Conservation (phyloP, 2,329 filamentous ascomycete genomes). For the Colletotrichum liaoningense region DNA sequence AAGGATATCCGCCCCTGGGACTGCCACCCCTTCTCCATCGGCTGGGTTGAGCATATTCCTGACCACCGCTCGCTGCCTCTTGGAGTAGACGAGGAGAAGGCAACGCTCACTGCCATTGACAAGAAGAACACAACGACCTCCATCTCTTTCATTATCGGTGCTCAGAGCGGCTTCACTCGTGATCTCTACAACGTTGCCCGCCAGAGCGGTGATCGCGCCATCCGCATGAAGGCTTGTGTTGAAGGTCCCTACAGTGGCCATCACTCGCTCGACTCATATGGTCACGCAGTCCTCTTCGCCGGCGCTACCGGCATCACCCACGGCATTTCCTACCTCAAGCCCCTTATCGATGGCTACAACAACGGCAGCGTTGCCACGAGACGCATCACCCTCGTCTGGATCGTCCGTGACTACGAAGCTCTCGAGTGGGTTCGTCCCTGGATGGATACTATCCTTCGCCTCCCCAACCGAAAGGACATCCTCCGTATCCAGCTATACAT, state of each 20-base stretch:
- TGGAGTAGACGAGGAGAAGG: conserved; percentile 48
- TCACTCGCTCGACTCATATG: conserved; percentile 90
- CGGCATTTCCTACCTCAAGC: conserved; percentile 87
- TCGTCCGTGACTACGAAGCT: conserved; percentile 88
- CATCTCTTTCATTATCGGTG: conserved; percentile 87
- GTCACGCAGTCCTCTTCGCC: conserved; percentile 89
- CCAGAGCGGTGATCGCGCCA: conserved; percentile 59
- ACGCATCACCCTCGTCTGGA: conserved; percentile 87
- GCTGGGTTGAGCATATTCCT: conserved; percentile 73
- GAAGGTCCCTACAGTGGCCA: conserved; percentile 92
- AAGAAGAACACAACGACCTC: conserved; percentile 60
- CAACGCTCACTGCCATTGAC: conserved; percentile 48
- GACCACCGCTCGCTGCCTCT: conserved; percentile 48
- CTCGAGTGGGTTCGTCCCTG: conserved; percentile 94
- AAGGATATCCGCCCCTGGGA: conserved; percentile 75
- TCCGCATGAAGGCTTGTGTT: conserved; percentile 78
- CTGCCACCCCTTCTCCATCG: conserved; percentile 82
- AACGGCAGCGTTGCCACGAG: conserved; percentile 82
- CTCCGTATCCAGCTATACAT: conserved; percentile 91
- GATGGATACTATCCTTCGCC: conserved; percentile 79
- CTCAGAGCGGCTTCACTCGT: conserved; percentile 89
- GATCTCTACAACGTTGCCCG: conserved; percentile 79
- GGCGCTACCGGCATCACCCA: conserved; percentile 96
- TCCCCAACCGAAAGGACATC: conserved; percentile 84
- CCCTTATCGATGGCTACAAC: conserved; percentile 77